Base-by-base conservation (phyloP, 768 basidiomycete species). In the Suillus variegatus region DNA sequence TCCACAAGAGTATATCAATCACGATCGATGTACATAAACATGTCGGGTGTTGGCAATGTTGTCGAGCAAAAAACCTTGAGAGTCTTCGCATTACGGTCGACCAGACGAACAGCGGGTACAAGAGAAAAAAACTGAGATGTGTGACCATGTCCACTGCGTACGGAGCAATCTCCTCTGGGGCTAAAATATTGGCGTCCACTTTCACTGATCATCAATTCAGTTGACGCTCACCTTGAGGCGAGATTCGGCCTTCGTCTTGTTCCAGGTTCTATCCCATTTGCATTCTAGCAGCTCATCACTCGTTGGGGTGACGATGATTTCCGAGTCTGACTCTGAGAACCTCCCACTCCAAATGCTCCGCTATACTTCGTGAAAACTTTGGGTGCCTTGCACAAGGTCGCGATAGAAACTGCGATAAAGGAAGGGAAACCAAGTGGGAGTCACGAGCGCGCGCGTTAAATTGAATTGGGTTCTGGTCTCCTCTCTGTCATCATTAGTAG, bases 11-110 rank as follows among this genome's bases (percentile, higher is more conserved):
- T 46, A 28, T 66, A 64, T 71, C 73, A 74, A 41, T 74, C 71
- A n/a, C 72, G 62, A 22, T 70, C 72, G 63, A 74, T 65, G 54
- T 63, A 64, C 14, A 65, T 64, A n/a, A 69, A 61, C 71, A 73
- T 72, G 43, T 74, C 71, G 1, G 72, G 28, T 28, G 28, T 28
- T 28, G 28, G 6, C 25, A 73, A 70, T 12, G 67, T 38, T 36
- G 64, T 70, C 10, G 62, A 64, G 44, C 67, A 74, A 4, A 72
- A 32, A 0, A 67, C 66, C 41, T 63, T 66, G 44, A 73, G 61
- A n/a, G 65, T 70, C 51, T 70, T 66, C 32, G 70, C 25, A 14
- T 60, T 64, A 7, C 35, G 44, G 47, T 66, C 22, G 4, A 49
- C 46, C 38, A 73, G 68, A 54, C 66, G 56, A 73, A 73, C 54